Conservation (phyloP, 768 basidiomycete species). For the Podaxis rugospora region DNA sequence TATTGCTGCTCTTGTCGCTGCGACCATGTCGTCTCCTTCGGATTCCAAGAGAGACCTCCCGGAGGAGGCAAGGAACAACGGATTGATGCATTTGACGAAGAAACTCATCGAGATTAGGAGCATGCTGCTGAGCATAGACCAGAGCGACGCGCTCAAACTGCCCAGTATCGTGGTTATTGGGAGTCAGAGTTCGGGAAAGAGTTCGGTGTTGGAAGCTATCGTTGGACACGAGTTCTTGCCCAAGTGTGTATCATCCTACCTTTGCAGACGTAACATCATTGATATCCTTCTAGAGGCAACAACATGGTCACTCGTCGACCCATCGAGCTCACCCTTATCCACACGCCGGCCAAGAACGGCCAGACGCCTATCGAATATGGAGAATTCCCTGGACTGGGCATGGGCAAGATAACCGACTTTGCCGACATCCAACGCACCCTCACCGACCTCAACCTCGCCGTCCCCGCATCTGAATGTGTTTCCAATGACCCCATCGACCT, state of each 20-base stretch:
- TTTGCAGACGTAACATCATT: not conserved
- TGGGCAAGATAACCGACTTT: constrained; percentile 90
- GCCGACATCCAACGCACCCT: constrained; percentile 87
- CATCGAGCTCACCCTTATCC: constrained; percentile 95
- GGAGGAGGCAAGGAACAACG: constrained; percentile 60
- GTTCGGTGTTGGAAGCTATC: constrained; percentile 93
- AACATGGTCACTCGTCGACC: constrained; percentile 99
- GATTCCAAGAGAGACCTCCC: constrained; percentile 44
- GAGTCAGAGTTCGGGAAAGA: constrained; percentile 98
- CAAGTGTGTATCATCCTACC: constrained; percentile 58
- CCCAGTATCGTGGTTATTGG: constrained; percentile 99
- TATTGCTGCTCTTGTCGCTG: constrained; percentile 72
- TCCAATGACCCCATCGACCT: constrained; percentile 96
- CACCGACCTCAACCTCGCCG: constrained; percentile 92
- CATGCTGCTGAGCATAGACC: constrained; percentile 94
- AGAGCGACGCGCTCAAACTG: constrained; percentile 89
- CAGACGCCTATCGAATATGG: constrained; percentile 74
- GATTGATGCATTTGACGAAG: constrained; percentile 87
- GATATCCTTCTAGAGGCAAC: constrained; percentile 62
- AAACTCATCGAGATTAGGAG: constrained; percentile 95
- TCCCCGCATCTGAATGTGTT: constrained; percentile 85
- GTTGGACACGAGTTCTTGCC: constrained; percentile 98
- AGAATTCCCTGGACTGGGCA: constrained; percentile 87
- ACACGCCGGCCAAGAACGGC: constrained; percentile 67
- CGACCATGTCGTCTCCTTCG: constrained; percentile 73